Conservation (phyloP, 2,329 filamentous ascomycete genomes). For the Fusarium aywerte region DNA sequence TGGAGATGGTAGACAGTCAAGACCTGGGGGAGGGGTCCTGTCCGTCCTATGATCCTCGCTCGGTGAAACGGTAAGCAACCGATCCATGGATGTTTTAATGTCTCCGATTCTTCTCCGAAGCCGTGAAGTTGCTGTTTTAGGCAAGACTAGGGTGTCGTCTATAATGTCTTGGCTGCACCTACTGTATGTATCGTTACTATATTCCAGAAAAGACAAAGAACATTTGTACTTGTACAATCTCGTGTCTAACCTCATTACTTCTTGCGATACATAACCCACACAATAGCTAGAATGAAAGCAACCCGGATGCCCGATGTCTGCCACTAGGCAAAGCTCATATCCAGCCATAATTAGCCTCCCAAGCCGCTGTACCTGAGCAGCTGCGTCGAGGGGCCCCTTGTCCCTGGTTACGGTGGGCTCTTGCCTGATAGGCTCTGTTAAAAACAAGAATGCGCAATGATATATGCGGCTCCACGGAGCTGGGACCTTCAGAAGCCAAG, state of each 20-base stretch:
- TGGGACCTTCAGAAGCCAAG: constrained; percentile 8
- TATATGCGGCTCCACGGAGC: constrained; percentile 13
- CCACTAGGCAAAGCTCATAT: constrained; percentile 9
- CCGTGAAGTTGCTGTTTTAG: constrained; percentile 19
- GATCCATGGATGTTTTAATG: constrained; percentile 3
- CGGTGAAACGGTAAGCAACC: constrained; percentile 32
- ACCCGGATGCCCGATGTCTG: constrained; percentile 4
- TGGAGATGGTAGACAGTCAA: constrained; percentile 22
- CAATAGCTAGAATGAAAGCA: neutral
- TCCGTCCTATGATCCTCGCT: constrained; percentile 6
- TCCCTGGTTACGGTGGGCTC: constrained; percentile 15
- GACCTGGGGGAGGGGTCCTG: constrained; percentile 32
- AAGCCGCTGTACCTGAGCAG: constrained; percentile 23
- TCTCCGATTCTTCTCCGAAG: constrained; percentile 36
- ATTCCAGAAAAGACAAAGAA: neutral
- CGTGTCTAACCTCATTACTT: neutral
- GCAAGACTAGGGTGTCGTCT: constrained; percentile 14
- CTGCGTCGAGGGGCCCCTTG: constrained; percentile 23
- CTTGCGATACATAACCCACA: neutral
- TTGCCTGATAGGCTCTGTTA: constrained; percentile 41
- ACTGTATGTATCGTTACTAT: neutral
- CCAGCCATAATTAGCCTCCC: constrained; percentile 6
- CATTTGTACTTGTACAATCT: neutral
- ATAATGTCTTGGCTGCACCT: neutral
- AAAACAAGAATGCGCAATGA: constrained; percentile 14